Conservation (phyloP, 2,329 filamentous ascomycete species). For the Monilinia polystroma region DNA sequence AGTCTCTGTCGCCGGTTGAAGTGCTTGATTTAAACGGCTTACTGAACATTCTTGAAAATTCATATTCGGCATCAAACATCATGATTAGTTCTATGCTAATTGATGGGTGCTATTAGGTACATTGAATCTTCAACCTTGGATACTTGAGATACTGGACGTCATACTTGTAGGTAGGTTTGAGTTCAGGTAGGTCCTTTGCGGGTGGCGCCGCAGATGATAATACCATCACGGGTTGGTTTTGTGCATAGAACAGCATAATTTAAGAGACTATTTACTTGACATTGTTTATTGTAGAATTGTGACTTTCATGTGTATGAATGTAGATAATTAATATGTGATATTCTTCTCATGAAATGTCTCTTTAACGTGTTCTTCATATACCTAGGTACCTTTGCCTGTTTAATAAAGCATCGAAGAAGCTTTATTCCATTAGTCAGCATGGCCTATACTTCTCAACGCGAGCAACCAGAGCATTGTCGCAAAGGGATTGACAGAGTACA, state of each 20-base stretch:
- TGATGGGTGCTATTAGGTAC: slow-evolving; percentile 19
- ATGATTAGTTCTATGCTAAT: slow-evolving; percentile 16
- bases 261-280: background rate
- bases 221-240: background rate
- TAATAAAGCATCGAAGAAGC: too few relatives aligned
- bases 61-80: slow-evolving; percentile 8
- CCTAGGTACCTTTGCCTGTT: background rate
- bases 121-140: background rate
- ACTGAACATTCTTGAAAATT: slow-evolving; percentile 19
- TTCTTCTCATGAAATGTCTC: background rate
- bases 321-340: background rate
- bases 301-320: too few relatives aligned
- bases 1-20: slow-evolving; percentile 54
- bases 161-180: background rate
- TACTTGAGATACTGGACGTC: background rate
- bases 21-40: slow-evolving; percentile 61
- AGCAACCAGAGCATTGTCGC: background rate
- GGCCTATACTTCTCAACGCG: background rate
- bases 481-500: background rate
- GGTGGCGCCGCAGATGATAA: too few relatives aligned
- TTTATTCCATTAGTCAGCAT: slow-evolving; percentile 13
- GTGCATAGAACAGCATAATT: background rate
- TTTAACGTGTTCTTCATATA: background rate
- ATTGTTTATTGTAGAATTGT: background rate
- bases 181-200: background rate